Percentiles rank a stretch among this genome's conserved stretches.
Conservation (phyloP, 345 rosid species). For the Eucalyptus sp. region DNA sequence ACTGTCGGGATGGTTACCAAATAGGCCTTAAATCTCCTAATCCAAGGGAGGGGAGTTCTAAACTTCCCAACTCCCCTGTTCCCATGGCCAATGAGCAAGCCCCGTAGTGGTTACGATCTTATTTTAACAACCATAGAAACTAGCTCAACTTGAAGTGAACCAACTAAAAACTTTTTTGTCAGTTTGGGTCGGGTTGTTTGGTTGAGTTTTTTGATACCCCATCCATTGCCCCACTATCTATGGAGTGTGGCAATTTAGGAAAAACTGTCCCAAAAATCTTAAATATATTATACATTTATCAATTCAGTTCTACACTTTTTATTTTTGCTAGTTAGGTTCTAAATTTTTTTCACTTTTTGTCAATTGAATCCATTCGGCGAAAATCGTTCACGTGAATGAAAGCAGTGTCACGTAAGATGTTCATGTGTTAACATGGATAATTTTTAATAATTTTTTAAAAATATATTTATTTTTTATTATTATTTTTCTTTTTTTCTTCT, state of each 20-base stretch:
- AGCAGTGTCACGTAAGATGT: accelerated
- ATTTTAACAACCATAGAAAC: background rate
- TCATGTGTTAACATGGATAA: accelerated
- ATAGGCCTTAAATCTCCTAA: background rate
- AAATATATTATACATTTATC: accelerated
- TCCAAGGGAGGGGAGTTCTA: background rate
- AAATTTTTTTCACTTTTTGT: accelerated
- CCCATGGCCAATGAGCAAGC: background rate
- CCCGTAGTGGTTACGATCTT: accelerated
- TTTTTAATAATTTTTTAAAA: too few relatives aligned
- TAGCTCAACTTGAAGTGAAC: background rate
- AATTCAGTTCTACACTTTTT: too few relatives aligned
- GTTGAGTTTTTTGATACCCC: background rate
- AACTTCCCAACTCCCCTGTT: accelerated
- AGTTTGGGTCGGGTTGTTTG: accelerated
- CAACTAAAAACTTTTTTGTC: accelerated
- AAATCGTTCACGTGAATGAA: too few relatives aligned
- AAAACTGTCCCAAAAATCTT: too few relatives aligned
- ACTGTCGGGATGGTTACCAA: accelerated
- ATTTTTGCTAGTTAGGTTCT: too few relatives aligned
- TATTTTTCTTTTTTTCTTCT: too few relatives aligned
- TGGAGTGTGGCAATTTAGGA: too few relatives aligned
- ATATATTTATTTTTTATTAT: too few relatives aligned
- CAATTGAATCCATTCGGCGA: accelerated
- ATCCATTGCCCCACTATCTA: background rate